phyloP scores from a whole-genome alignment of 2,329 filamentous ascomycete species.

The Venturia oleaginea region DNA sequence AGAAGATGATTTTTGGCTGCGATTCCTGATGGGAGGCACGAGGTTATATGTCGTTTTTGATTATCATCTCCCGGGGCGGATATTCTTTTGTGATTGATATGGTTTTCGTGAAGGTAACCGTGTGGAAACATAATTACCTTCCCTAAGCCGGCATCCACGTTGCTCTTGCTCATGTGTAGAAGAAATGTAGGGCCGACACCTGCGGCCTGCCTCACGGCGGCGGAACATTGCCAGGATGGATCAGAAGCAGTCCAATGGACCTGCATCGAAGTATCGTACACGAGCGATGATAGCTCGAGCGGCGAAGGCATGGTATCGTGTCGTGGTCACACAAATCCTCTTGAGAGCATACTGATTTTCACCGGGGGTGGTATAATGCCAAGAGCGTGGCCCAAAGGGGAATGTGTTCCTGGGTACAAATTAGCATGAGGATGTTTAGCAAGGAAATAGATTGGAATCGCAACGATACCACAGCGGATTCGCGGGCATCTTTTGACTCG shows the following conservation, averaged over 20 bases:
- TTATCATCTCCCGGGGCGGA: not conserved
- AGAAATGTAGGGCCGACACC: not conserved
- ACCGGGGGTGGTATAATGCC: not conserved
- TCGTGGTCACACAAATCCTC: not conserved
- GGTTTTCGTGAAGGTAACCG: not conserved
- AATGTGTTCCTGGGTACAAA: not conserved
- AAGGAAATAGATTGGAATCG: not conserved
- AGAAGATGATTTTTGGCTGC: not conserved
- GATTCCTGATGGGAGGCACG: not conserved
- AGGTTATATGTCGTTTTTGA: not conserved
- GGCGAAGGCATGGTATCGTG: not conserved
- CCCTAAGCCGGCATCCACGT: not conserved
- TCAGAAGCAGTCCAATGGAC: not conserved
- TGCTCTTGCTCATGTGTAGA: not conserved
- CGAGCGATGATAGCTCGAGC: not conserved
- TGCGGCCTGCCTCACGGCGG: not conserved
- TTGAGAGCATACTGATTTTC: not conserved
- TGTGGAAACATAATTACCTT: not conserved
- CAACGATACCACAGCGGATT: not conserved
- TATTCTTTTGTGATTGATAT: not conserved
- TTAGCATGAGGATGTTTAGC: not conserved
- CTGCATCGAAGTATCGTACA: not conserved
- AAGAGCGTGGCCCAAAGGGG: not conserved
- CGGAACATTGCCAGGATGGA: not conserved
- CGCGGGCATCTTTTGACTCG: not conserved